Evolutionary conservation across 176 grass and related monocot species (phyloP).

Genomic region (Panicum miliaceum): DNA sequence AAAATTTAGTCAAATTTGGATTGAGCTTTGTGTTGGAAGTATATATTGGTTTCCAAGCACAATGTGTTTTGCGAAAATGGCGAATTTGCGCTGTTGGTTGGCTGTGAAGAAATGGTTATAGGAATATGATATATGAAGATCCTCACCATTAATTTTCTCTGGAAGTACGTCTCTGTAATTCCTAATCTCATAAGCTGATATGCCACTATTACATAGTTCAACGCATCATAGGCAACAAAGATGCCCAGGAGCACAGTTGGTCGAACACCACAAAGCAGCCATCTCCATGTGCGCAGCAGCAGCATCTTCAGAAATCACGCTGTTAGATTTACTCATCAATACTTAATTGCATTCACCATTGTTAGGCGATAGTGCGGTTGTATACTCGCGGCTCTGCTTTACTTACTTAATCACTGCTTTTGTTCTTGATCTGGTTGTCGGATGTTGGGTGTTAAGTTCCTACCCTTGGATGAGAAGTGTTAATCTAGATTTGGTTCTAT

Average conservation of each 20-base stretch:
- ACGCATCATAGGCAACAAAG: neutral
- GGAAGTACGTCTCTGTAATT: neutral
- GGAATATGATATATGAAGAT: neutral
- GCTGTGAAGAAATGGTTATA: neutral
- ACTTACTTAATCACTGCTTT: constrained; percentile 24
- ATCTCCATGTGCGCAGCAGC: constrained; percentile 34
- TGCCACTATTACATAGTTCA: neutral
- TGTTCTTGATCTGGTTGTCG: constrained; percentile 35
- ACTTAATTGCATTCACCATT: neutral
- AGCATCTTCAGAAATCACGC: constrained; percentile 21
- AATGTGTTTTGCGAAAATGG: neutral
- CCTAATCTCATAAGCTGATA: neutral
- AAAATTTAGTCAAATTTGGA: neutral
- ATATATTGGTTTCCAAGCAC: neutral
- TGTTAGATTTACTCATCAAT: constrained; percentile 28
- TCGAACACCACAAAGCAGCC: constrained; percentile 28
- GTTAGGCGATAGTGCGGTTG: neutral
- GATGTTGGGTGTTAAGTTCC: constrained; percentile 16
- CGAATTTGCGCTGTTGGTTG: neutral
- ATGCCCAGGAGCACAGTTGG: constrained; percentile 26
- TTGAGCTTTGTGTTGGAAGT: neutral
- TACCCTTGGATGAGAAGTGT: neutral
- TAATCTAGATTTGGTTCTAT: neutral
- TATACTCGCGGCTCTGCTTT: neutral
- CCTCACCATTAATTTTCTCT: neutral